Base-by-base conservation (phyloP, 768 basidiomycete species). In the Hebeloma cylindrosporum region DNA sequence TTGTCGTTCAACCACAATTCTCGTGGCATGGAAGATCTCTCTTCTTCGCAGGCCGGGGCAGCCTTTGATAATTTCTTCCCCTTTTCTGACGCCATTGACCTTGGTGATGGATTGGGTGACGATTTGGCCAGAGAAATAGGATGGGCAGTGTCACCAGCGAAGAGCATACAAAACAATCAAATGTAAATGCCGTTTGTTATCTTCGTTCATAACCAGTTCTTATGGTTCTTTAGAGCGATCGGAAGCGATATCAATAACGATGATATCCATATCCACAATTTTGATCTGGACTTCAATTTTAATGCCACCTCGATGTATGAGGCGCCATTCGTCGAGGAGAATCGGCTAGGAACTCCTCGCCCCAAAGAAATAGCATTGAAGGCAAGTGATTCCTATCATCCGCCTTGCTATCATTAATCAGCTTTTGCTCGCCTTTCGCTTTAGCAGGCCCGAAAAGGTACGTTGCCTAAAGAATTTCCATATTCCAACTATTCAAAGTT, bases 41-140 rank as follows among this genome's bases (percentile, higher is more conserved):
- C 82, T 10, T 83, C 85, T 5, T 85, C 85, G 6, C 80, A 82
- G 45, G 59, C 60, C 4, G 77, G 68, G 8, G 72, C 61, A 13
- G 69, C 64, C 10, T 76, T 82, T 29, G 81, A 82, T 48, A 73
- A 78, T 30, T 69, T 78, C 28, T 74, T 83, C 40, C 65, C 57
- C 2, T 62, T 70, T 7, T 71, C 75, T 14, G 85, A 80, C 42
- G 81, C 70, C 16, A 55, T 82, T 17, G 85, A 79, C 48, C 57
- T 83, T 13, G 76, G 71, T 5, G 81, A 75, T 26, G 59, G 55
- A 16, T 62, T 90, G 13, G 85, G 82, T 3, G 86, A 88, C 34
- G 88, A 90, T 53, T 67, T 91, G 20, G 85, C 83, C 6, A 74
- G 72, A 49, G 88, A 91, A 54, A 70, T 91, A 2, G 88, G 87